Conservation (phyloP, 495 filamentous ascomycete species). For the Podospora didyma region DNA sequence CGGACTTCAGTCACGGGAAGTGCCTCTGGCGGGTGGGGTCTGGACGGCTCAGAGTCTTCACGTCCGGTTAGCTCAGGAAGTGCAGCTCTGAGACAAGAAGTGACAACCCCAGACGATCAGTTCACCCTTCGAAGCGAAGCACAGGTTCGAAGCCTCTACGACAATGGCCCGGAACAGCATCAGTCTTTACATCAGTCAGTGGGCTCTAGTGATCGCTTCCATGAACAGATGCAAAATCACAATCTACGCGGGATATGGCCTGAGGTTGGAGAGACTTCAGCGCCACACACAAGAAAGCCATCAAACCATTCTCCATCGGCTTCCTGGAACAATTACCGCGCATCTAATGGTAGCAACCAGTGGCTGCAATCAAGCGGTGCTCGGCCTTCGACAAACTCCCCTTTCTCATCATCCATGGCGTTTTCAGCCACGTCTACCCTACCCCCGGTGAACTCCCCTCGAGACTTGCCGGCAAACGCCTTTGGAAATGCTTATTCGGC, state of each 20-base stretch:
- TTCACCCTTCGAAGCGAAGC: not conserved
- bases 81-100: not conserved
- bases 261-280: conserved; percentile 1
- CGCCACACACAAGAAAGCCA: not conserved
- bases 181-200: not conserved
- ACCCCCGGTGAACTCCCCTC: conserved; percentile 26
- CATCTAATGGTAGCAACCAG: conserved; percentile 4
- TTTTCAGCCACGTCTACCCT: conserved; percentile 24
- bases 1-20: conserved; percentile 1
- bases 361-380: not conserved
- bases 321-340: conserved; percentile 5
- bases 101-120: conserved; percentile 1
- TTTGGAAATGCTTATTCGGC: not conserved
- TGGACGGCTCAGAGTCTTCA: conserved; percentile 6
- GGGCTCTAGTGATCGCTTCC: not conserved
- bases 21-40: not conserved
- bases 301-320: conserved; percentile 5
- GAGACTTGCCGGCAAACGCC: conserved; percentile 17
- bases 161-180: not conserved
- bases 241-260: conserved; percentile 9
- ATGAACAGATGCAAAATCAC: not conserved
- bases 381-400: conserved; percentile 6
- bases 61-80: conserved; percentile 20
- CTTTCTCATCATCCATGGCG: conserved; percentile 19
- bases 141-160: not conserved